Conservation (phyloP, 345 rosid species). For the Murraya koenigii region DNA sequence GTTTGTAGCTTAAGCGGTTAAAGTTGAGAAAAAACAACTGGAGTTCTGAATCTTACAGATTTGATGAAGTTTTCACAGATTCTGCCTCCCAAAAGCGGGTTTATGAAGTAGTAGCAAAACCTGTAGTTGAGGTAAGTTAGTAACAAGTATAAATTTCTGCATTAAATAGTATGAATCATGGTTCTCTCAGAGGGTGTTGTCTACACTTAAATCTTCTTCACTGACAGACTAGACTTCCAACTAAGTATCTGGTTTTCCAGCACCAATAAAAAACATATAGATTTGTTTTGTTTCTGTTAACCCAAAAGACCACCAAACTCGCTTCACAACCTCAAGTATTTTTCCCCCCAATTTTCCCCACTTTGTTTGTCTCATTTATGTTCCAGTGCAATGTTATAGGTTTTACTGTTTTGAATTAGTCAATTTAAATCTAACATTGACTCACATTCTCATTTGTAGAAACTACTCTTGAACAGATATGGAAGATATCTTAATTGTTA, state of each 20-base stretch:
- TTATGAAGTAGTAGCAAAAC: conserved; percentile 85
- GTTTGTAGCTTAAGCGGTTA: conserved; percentile 67
- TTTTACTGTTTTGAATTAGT: too few species aligned
- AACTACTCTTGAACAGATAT: too few species aligned
- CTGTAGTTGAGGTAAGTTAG: conserved; percentile 81
- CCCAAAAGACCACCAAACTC: too few species aligned
- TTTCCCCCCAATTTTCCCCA: too few species aligned
- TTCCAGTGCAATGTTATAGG: too few species aligned
- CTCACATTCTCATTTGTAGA: too few species aligned
- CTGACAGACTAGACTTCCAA: neutral
- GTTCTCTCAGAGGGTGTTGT: neutral
- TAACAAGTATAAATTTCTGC: neutral
- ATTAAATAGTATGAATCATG: neutral
- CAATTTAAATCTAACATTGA: too few species aligned
- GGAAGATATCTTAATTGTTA: conserved; percentile 5
- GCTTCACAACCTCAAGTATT: too few species aligned
- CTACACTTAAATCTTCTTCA: neutral
- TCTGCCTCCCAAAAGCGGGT: conserved; percentile 91
- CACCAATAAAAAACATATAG: too few species aligned
- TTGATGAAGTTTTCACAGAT: conserved; percentile 78
- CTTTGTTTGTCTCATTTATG: too few species aligned
- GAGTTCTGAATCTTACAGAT: conserved; percentile 81
- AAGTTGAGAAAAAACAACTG: conserved; percentile 87
- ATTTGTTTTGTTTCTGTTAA: too few species aligned
- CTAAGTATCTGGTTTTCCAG: neutral